These are phyloP conservation scores for Aspergillus piperis DNA, from an alignment of 2,329 filamentous ascomycete species.

Conservation along the genomic window DNA sequence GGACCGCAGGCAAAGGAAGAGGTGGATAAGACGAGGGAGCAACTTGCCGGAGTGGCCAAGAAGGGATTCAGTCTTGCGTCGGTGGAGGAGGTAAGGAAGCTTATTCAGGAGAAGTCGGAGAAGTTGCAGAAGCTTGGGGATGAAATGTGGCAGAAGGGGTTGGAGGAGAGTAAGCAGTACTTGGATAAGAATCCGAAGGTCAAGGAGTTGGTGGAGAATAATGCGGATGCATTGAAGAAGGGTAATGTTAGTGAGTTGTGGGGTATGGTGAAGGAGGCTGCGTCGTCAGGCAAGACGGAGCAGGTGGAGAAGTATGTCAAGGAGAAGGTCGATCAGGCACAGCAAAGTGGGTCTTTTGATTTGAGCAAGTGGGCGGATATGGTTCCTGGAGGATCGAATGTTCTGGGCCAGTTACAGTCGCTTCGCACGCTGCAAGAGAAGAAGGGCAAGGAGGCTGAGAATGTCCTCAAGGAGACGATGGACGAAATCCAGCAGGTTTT, in stretches of 20 bases:
- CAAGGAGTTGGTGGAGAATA: slow-evolving; percentile 71
- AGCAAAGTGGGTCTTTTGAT: slow-evolving; percentile 53
- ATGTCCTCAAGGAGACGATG: slow-evolving; percentile 67
- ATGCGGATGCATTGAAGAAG: slow-evolving; percentile 66
- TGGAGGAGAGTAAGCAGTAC: slow-evolving; percentile 70
- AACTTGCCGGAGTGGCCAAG: slow-evolving; percentile 65
- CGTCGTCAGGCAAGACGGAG: slow-evolving; percentile 61
- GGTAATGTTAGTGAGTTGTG: slow-evolving; percentile 67
- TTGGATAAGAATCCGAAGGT: slow-evolving; percentile 76
- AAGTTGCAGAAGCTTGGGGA: slow-evolving; percentile 68
- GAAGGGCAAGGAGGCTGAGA: slow-evolving; percentile 68
- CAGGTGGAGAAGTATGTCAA: slow-evolving; percentile 64
- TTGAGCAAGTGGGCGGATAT: slow-evolving; percentile 65
- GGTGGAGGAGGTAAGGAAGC: slow-evolving; percentile 56
- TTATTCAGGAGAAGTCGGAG: slow-evolving; percentile 70
- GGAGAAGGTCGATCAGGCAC: slow-evolving; percentile 60
- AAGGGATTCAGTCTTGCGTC: slow-evolving; percentile 59
- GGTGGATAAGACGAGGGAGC: slow-evolving; percentile 69
- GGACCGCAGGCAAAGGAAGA: slow-evolving; percentile 77
- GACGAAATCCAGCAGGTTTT: slow-evolving; percentile 31
- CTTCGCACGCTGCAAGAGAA: slow-evolving; percentile 66
- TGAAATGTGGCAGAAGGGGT: slow-evolving; percentile 69
- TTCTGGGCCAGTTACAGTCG: slow-evolving; percentile 66
- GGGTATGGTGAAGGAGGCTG: slow-evolving; percentile 61
- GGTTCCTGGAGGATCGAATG: slow-evolving; percentile 65